Percentiles rank a stretch among this genome's conserved stretches.
These are phyloP conservation scores for Thalia dealbata DNA, from an alignment of 176 grass and related monocot genomes.

Conservation along the genomic window DNA sequence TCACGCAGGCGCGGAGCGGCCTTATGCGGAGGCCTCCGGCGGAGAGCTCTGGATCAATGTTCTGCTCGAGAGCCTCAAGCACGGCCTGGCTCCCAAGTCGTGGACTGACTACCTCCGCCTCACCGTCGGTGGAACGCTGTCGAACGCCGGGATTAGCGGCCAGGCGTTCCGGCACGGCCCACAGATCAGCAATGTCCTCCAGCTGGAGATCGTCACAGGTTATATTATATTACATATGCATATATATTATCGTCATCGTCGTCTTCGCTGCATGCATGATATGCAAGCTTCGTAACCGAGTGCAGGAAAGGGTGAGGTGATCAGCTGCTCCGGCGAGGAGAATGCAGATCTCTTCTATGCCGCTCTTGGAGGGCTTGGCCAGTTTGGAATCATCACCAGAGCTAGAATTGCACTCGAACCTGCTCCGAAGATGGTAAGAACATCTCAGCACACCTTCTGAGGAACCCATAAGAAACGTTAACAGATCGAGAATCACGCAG, in stretches of 20 bases:
- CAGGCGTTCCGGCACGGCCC: constrained; percentile 85
- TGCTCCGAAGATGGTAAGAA: constrained; percentile 79
- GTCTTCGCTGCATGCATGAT: too few relatives aligned
- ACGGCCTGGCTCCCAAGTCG: constrained; percentile 69
- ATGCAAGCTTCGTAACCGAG: neutral
- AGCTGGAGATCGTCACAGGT: constrained; percentile 90
- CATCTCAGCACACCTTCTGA: neutral
- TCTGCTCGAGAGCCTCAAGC: constrained; percentile 55
- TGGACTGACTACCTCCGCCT: constrained; percentile 96
- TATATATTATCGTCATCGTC: too few relatives aligned
- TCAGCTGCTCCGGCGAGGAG: constrained; percentile 56
- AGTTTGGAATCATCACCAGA: constrained; percentile 87
- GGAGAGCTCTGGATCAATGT: constrained; percentile 93
- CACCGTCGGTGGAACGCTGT: constrained; percentile 68
- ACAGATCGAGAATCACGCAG: constrained; percentile 14
- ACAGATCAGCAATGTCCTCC: constrained; percentile 88
- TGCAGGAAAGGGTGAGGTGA: constrained; percentile 66
- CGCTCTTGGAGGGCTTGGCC: constrained; percentile 71
- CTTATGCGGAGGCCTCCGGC: constrained; percentile 49
- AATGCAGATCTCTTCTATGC: constrained; percentile 81
- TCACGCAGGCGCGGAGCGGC: constrained; percentile 12
- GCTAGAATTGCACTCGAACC: constrained; percentile 73
- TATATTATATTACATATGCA: too few relatives aligned
- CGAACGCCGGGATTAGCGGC: constrained; percentile 80
- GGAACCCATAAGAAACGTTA: too few relatives aligned